Evolutionary conservation across 768 basidiomycete genomes (phyloP), one percentile per base, ranked within the genome.

Genomic region (Heimioporus sp.): DNA sequence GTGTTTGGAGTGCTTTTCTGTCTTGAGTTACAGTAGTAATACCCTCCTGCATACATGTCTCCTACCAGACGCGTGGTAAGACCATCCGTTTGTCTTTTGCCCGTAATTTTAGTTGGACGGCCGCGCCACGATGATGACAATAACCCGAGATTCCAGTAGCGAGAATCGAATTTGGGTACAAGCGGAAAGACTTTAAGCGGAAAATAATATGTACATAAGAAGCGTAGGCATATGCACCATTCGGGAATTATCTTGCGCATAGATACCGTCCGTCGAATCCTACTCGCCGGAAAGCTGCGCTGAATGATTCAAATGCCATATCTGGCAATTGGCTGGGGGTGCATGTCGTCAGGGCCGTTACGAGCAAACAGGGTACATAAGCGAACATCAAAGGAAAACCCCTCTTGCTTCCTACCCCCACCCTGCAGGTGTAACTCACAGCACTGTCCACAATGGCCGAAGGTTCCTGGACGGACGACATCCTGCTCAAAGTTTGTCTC

Each of bases 401-500:
- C 58, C 66, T 64, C 60, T 64, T 59, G 11, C 32, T 53, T 45
- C 46, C 43, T 32, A 47, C 43, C 58, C 46, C 20, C 35, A 30
- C 49, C 54, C 24, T 28, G 24, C 24, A 28, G 24, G 24, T 17
- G 34, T 39, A 24, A 12, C 28, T 28, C 32, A 39, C 53, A 19
- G 24, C 45, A 44, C 20, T 31, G 8, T 32, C 17, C 56, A 76
- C 62, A 63, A 83, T 85, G 82, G 72, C 83, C 55, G 78, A 80
- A 69, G 49, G 59, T 47, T 53, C 59, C 4, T 90, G 91, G 90
- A 86, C 76, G 58, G 91, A 95, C 66, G 86, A 82, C 15, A 82
- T 95, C 56, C 60, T 86, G 36, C 82, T 94, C 77, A 94, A 96
- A 79, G 87, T 83, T 43, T 1, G 66, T 65, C 11, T 34, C 21